phyloP scores from a whole-genome alignment of 2,329 filamentous ascomycete species.

The Scolecobasidium constrictum region DNA sequence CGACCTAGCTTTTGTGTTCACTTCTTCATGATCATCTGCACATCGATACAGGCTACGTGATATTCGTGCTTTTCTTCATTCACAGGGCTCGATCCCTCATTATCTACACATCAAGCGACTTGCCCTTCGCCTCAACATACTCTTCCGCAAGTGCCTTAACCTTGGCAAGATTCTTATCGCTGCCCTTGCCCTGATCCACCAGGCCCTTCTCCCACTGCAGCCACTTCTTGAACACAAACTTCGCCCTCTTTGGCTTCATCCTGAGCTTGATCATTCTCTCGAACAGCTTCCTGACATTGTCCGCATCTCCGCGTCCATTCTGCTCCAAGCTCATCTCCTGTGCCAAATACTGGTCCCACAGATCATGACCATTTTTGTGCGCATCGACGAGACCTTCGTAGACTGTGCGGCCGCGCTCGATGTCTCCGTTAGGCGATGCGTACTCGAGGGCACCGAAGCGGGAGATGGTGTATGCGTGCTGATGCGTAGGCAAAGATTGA shows the following conservation, averaged over 20 bases:
- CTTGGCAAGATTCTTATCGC: constrained; percentile 53
- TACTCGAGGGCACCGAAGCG: constrained; percentile 92
- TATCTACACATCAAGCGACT: constrained; percentile 1
- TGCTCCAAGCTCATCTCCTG: constrained; percentile 59
- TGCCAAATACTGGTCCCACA: constrained; percentile 89
- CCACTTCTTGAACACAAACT: constrained; percentile 88
- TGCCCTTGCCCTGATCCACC: constrained; percentile 49
- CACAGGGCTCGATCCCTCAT: no score
- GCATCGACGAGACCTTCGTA: constrained; percentile 79
- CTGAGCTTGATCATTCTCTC: constrained; percentile 57
- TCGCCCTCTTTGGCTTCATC: constrained; percentile 72
- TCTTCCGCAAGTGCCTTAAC: constrained; percentile 61
- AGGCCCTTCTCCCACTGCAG: constrained; percentile 68
- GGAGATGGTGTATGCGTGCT: constrained; percentile 64
- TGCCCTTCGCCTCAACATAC: constrained; percentile 39
- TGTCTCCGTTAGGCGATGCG: constrained; percentile 66
- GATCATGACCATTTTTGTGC: constrained; percentile 75
- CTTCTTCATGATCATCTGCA: no score
- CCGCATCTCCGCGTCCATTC: constrained; percentile 51
- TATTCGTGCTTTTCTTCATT: no score
- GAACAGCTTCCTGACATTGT: constrained; percentile 62
- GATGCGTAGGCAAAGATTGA: constrained; percentile 63
- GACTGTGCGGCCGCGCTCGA: constrained; percentile 86
- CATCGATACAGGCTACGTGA: no score
- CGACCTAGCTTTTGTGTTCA: no score